phyloP scores from a whole-genome alignment of 495 filamentous ascomycete genomes.

The Niebla homalea region DNA sequence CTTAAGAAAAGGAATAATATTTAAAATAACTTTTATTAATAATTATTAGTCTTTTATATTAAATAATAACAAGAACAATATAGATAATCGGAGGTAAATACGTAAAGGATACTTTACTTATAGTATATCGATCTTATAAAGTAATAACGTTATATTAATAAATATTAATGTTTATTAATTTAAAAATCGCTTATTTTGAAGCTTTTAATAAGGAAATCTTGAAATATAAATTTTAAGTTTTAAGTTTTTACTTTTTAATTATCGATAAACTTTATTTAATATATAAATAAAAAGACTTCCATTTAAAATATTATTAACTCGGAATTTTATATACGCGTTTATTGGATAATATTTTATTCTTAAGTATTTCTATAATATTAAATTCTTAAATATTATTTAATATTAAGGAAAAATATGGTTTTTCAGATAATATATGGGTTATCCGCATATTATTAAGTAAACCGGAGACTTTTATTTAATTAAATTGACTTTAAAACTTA shows the following conservation, averaged over 20 bases:
- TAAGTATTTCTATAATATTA: not conserved
- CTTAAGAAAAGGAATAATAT: not conserved
- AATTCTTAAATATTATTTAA: not conserved
- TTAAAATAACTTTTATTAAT: not conserved
- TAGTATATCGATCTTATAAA: not conserved
- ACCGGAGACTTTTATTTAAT: not conserved
- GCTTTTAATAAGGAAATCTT: not conserved
- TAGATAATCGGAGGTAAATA: not conserved
- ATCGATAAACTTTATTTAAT: not conserved
- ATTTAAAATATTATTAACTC: not conserved
- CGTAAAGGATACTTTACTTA: not conserved
- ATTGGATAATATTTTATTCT: not conserved
- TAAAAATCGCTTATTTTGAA: not conserved
- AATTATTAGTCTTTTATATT: not conserved
- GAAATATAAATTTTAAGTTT: not conserved
- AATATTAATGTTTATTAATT: not conserved
- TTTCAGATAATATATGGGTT: not conserved
- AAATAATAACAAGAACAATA: not conserved
- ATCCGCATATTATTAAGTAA: not conserved
- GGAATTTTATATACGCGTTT: not conserved
- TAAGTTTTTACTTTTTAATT: not conserved
- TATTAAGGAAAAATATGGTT: not conserved
- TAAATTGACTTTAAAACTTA: not conserved
- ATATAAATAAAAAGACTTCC: not conserved
- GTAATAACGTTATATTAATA: not conserved